Evolutionary conservation across 768 basidiomycete species (phyloP), one percentile per base, ranked within the genome.

Genomic region (Tricholoma matsutake): DNA sequence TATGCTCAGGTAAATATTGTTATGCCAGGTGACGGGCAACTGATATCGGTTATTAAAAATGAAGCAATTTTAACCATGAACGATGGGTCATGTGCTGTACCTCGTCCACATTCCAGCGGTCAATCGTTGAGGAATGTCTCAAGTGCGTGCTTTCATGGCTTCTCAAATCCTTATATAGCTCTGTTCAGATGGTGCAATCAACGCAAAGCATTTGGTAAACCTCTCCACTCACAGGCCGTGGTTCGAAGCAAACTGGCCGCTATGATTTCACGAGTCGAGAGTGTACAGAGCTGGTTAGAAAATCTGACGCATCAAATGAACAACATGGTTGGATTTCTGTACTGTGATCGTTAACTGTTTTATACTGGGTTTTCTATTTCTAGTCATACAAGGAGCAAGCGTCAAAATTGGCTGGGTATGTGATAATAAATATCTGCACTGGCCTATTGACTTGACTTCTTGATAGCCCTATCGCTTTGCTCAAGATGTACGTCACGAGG

Each of bases 171-270:
- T 56, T 35, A 54, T 34, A 9, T 10, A 32, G 18, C 20, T 29
- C 41, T 57, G 56, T 49, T 41, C 58, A 91, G 86, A 72, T 98
- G 96, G 96, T 82, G 85, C 5, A 85, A 79, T 59, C 93, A 97
- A 69, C 85, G 96, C 57, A 89, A 91, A 68, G 94, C 91, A 16
- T 96, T 97, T 66, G 95, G 95, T 54, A 94, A 92, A 73, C 90
- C 88, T 1, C 79, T 96, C 43, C 83, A 86, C 64, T 85, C 89
- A 2, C 92, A 93, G 72, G 83, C 95, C 4, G 92, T 97, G 65
- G 91, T 98, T 67, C 86, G 96, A 54, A 83, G 82, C 65, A 96
- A 96, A 80, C 77, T 98, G 52, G 94, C 94, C 8, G 79, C 77
- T 7, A 98, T 98, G 94, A 83, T 83, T 41, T 70, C 80, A 0